Percentiles rank a stretch among this genome's conserved stretches.
Conservation (phyloP, 345 rosid genomes). For the Microcos paniculata region DNA sequence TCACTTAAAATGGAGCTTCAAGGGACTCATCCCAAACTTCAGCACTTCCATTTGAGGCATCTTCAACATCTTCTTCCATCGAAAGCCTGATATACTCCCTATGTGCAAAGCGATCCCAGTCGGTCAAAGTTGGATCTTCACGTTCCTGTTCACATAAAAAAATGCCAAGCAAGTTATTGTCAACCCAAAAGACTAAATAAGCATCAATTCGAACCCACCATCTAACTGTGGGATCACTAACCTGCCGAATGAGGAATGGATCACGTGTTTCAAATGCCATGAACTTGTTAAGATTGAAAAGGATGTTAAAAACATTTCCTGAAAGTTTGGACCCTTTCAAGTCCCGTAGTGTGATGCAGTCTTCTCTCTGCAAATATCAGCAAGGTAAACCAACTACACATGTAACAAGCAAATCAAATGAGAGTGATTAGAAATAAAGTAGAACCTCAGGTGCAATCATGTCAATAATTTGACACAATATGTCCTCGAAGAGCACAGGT, state of each 20-base stretch:
- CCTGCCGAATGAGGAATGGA: constrained; percentile 81
- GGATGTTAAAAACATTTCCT: constrained; percentile 78
- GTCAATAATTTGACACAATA: constrained; percentile 83
- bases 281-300: constrained; percentile 83
- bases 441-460: constrained; percentile 85
- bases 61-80: constrained; percentile 82
- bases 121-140: constrained; percentile 67
- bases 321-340: constrained; percentile 70
- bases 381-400: not conserved
- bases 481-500: constrained; percentile 78
- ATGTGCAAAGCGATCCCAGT: constrained; percentile 78
- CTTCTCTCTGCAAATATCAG: constrained; percentile 52
- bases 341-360: constrained; percentile 64
- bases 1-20: constrained; percentile 58
- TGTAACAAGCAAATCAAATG: not conserved
- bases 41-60: constrained; percentile 69
- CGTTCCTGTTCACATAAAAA: constrained; percentile 45
- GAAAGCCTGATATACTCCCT: constrained; percentile 70
- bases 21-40: constrained; percentile 75
- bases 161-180: not conserved
- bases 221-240: constrained; percentile 14
- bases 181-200: not conserved
- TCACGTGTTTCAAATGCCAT: constrained; percentile 84
- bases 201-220: not conserved
- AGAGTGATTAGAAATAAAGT: not conserved